Conservation (phyloP, 208 protist species). For the Leishmania guyanensis region DNA sequence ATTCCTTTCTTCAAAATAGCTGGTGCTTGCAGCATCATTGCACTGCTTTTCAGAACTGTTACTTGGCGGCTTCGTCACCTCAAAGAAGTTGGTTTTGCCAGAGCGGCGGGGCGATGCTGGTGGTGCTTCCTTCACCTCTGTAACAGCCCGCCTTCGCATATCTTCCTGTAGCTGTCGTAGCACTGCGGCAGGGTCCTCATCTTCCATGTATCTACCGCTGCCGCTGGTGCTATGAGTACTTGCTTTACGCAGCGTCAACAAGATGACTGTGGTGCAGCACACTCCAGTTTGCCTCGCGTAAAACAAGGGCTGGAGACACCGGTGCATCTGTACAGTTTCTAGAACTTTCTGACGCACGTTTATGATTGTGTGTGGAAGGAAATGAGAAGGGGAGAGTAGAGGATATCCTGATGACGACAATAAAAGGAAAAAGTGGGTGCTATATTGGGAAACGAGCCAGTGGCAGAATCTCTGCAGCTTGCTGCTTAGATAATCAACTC, state of each 20-base stretch:
- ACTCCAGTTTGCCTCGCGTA: background rate
- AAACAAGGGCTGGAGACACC: conserved; percentile 7
- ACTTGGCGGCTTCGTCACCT: background rate
- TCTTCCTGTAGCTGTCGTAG: conserved; percentile 45
- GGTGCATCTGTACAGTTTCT: conserved; percentile 19
- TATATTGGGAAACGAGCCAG: background rate
- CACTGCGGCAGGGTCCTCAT: conserved; percentile 53
- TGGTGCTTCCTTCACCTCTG: conserved; percentile 29
- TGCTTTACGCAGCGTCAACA: background rate
- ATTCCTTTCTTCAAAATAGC: background rate
- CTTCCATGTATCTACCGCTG: conserved; percentile 7
- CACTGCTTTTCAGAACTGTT: background rate
- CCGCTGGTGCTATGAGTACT: background rate
- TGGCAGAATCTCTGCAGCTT: background rate
- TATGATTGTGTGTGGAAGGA: background rate
- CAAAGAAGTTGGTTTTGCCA: conserved; percentile 53
- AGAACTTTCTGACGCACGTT: conserved; percentile 7
- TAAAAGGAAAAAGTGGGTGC: background rate
- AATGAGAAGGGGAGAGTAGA: background rate
- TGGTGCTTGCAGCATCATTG: background rate
- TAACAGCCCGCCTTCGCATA: conserved; percentile 25
- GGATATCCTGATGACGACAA: background rate
- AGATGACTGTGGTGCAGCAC: background rate
- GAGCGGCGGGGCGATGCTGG: conserved; percentile 35
- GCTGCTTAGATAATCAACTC: background rate